Evolutionary conservation across 192 early-diverging fungal species (phyloP), one percentile per base, ranked within the genome.

Genomic region (Bifiguratus adelaidae): DNA sequence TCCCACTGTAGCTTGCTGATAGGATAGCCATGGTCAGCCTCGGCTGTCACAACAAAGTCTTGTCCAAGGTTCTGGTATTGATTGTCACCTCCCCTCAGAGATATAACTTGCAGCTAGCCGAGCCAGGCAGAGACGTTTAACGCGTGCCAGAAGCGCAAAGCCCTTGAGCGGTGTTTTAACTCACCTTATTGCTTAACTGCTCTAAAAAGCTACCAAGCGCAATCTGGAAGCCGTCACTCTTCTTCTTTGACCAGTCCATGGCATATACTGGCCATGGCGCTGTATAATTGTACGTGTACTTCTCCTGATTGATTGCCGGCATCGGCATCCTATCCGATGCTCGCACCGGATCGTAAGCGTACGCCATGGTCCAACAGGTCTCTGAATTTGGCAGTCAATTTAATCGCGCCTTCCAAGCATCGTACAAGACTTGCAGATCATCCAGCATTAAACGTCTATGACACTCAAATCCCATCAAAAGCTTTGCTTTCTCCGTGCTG

Each of bases 1-100:
- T 85, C 74, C 91, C 91, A 99, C 36, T 84, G 60, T 23, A 95
- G 68, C 58, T 95, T 95, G 7, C 92, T 95, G 41, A 88, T 71
- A 16, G 95, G 95, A 52, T 91, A 97, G 23, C 81, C 71, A 27
- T 87, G 81, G 32, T 85, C 79, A 0, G 75, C 69, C 48, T 86
- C 86, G 24, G 85, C 91, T 2, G 90, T 64, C 6, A 69, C 58
- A 12, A 80, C 72, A 61, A 91, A 89, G 44, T 91, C 85, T 2
- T 34, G 32, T 11, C 32, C 32, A 15, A 11, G 11, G 11, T 11
- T 34, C 11, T 15, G 11, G 32, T 34, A 15, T 11, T 34, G 32
- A 34, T 11, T n/a, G n/a, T n/a, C n/a, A n/a, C n/a, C n/a, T n/a
- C n/a, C n/a, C n/a, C n/a, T n/a, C n/a, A n/a, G n/a, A n/a, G n/a